Evolutionary conservation across 805 yeast genomes (phyloP).

Genomic region (Yarrowia yakushimensis): DNA sequence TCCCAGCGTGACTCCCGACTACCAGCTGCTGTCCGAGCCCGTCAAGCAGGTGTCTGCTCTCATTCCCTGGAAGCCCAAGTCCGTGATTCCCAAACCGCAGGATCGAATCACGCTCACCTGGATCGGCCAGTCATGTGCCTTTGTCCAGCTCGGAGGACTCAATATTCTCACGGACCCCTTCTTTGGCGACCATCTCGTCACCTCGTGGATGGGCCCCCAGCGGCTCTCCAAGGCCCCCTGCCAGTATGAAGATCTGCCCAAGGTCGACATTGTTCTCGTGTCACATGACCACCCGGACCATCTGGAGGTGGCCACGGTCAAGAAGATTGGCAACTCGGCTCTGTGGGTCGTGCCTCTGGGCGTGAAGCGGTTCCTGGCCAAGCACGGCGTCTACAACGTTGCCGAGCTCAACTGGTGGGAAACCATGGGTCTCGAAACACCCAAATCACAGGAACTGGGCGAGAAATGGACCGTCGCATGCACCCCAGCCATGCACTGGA

Average conservation of each 20-base stretch:
- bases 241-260: constrained; percentile 56
- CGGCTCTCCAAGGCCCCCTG: constrained; percentile 80
- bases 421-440: constrained; percentile 42
- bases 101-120: constrained; percentile 68
- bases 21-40: constrained; percentile 42
- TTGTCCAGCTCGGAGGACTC: constrained; percentile 65
- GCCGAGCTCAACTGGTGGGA: constrained; percentile 96
- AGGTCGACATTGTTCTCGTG: constrained; percentile 69
- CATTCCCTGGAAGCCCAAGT: constrained; percentile 32
- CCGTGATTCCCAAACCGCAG: constrained; percentile 27
- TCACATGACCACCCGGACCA: constrained; percentile 97
- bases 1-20: constrained; percentile 58
- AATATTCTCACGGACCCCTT: constrained; percentile 84
- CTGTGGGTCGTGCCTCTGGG: constrained; percentile 90
- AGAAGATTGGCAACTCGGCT: constrained; percentile 52
- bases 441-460: constrained; percentile 30
- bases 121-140: constrained; percentile 90
- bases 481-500: constrained; percentile 92
- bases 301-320: constrained; percentile 61
- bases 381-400: constrained; percentile 57
- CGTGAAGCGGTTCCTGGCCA: constrained; percentile 54
- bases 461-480: constrained; percentile 76
- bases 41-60: constrained; percentile 29
- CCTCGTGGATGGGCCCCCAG: constrained; percentile 70
- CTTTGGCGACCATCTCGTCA: constrained; percentile 61